Evolutionary conservation across 192 early-diverging fungal species (phyloP), one percentile per base, ranked within the genome.

Genomic region (Linnemannia elongata): DNA sequence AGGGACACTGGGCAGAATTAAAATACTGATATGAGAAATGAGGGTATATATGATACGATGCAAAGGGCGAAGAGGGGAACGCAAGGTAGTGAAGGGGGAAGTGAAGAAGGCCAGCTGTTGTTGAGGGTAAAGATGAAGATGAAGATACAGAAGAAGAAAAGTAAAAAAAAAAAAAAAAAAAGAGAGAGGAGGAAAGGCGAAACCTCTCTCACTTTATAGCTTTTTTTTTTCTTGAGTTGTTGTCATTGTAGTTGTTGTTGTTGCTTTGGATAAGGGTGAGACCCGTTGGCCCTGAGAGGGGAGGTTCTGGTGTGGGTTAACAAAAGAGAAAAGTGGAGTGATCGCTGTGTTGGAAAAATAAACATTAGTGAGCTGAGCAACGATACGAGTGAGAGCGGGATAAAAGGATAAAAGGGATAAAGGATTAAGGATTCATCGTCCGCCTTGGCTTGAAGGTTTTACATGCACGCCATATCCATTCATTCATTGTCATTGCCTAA

Each of bases 101-200:
- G 24, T 33, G 18, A 45, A 47, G 27, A 35, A 35, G 39, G 17
- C 49, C 18, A 22, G 49, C 17, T 52, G 47, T 1, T 39, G 38
- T 39, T 63, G 63, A 42, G 38, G 36, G 72, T 36, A 3, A 54
- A 35, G 71, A 74, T 8, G 52, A 44, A 38, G 27, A 75, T 75
- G 74, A n/a, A 30, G 33, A 49, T 52, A 35, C n/a, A 35, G 6
- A 33, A 35, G 27, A 45, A 44, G 42, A 69, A 49, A 52, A 33
- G 33, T 38, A n/a, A 79, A n/a, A 8, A 55, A 5, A 79, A 30
- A 24, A 18, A 55, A 39, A 22, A 57, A 69, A 79, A 44, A 79
- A 33, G 33, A n/a, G 20, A 38, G 52, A 57, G 52, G 30, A 72
- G 45, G 30, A 1, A 45, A 55, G 13, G 6, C 0, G 15, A 22